Evolutionary conservation across 441 rosid genomes (phyloP), one percentile per base, ranked within the genome.

Genomic region (Euphorbia corollata): DNA sequence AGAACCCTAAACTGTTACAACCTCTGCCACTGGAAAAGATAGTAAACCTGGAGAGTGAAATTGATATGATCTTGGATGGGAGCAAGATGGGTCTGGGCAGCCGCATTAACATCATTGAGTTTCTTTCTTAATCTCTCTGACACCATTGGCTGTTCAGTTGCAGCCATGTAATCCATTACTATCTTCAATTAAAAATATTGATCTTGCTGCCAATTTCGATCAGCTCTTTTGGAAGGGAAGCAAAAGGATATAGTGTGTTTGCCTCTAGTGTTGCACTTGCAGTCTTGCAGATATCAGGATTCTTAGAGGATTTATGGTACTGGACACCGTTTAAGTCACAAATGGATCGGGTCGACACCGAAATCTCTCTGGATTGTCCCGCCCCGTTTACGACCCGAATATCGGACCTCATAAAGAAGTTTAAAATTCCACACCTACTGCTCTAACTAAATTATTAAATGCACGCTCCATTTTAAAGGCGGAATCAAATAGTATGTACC

Each of bases 11-110:
- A 27, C 1, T 27, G 2, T 27, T 27, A 27, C 32, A 27, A 27
- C 32, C 32, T 27, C 32, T 9, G 4, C 10, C 20, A 7, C 10
- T 54, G 18, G 18, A 51, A 51, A 5, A 51, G 6, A 45, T 23
- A 27, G 24, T 18, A 8, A 60, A 86, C 98, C 86, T 92, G 98
- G 71, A 92, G 94, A 20, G 89, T 90, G 88, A 86, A 92, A 76
- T 85, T 87, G 82, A 92, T 79, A 70, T 90, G 32, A 70, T 92
- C 92, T 78, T 92, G 92, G 12, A 92, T 72, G 11, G 90, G 87
- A 38, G 87, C 59, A 65, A 92, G 95, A 9, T 88, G 92, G 66
- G 83, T 51, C 70, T 88, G 88, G 15, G 92, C 92, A 10, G 87
- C 83, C 2, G 63, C 64, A 74, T 88, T 86, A 16, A 88, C 94